Base-by-base conservation (phyloP, 2,329 filamentous ascomycete genomes). In the Penicillium vulpinum region DNA sequence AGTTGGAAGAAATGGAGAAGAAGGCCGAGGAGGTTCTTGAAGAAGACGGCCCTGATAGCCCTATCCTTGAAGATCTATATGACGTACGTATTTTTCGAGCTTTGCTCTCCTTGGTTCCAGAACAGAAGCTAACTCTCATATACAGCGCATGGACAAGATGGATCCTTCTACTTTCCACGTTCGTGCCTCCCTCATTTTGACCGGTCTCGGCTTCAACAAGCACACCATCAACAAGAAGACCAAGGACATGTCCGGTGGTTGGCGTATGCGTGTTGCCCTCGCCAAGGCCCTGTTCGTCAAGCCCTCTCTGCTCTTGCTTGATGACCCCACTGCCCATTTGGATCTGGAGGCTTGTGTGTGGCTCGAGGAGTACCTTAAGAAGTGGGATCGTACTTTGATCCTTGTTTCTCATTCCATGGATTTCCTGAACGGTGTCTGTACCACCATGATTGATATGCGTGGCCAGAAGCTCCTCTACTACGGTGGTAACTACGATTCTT, bases 211-310 rank as follows among this genome's bases (percentile, higher is more conserved):
- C 66, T 99, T 99, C 87, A 96, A 99, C 88, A 97, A 97, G 84
- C 80, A 79, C 68, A 99, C 95, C 55, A 97, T 99, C 74, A 83
- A 95, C 78, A 99, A 99, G 86, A 97, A 95, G 87, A 99, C 95
- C 70, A 99, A 97, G 86, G 95, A 99, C 77, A 99, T 99, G 95
- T 99, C 94, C 65, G 94, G 94, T 91, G 94, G 94, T 70, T 99
- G 94, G 94, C 88, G 93, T 83, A 99, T 99, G 94, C 91, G 95
- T 85, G 94, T 99, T 58, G 94, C 94, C 56, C 88, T 99, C 60
- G 94, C 85, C 75, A 97, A 97, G 84, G 94, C 94, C 56, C 88
- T 99, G 51, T 99, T 99, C 82, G 93, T 99, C 80, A 96, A 95
- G 85, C 94, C 95, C 35, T 94, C 92, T 18, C 84, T 99, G 56